Conservation (phyloP, 2,329 filamentous ascomycete genomes). For the Myotisia sp. region DNA sequence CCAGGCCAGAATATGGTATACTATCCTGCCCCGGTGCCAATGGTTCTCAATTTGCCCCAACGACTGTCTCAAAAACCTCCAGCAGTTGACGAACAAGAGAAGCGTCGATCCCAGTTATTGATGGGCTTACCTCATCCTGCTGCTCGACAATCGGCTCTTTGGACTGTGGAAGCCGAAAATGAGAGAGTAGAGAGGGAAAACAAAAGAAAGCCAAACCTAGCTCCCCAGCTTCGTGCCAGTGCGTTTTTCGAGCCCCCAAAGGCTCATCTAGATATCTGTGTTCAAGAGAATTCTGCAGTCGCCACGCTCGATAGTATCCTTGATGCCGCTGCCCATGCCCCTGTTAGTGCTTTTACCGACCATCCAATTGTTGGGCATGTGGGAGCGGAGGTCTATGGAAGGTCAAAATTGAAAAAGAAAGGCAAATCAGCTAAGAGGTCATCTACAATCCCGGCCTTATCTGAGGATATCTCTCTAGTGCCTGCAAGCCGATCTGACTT, state of each 20-base stretch:
- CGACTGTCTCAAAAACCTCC: slow-evolving; percentile 64
- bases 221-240: slow-evolving; percentile 77
- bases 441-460: slow-evolving; percentile 8
- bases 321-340: slow-evolving; percentile 73
- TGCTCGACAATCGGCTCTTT: slow-evolving; percentile 38
- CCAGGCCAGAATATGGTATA: slow-evolving; percentile 75
- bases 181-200: slow-evolving; percentile 12
- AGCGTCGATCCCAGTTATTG: slow-evolving; percentile 59
- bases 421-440: slow-evolving; percentile 11
- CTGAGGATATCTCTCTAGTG: too few species aligned
- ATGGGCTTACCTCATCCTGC: slow-evolving; percentile 46
- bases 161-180: slow-evolving; percentile 24
- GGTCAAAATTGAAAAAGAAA: slow-evolving; percentile 19
- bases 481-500: slow-evolving; percentile 4
- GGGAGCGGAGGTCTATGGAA: slow-evolving; percentile 62
- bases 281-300: slow-evolving; percentile 66
- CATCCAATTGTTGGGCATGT: slow-evolving; percentile 67
- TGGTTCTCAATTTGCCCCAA: slow-evolving; percentile 82
- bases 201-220: slow-evolving; percentile 39
- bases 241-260: slow-evolving; percentile 69
- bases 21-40: slow-evolving; percentile 87
- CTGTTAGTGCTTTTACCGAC: slow-evolving; percentile 82
- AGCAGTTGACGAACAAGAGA: slow-evolving; percentile 44
- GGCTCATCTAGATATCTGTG: slow-evolving; percentile 39
- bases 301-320: slow-evolving; percentile 82